Evolutionary conservation across 148 eudicot species (phyloP), one percentile per base, ranked within the genome.

Genomic region (Rhododendron molle): DNA sequence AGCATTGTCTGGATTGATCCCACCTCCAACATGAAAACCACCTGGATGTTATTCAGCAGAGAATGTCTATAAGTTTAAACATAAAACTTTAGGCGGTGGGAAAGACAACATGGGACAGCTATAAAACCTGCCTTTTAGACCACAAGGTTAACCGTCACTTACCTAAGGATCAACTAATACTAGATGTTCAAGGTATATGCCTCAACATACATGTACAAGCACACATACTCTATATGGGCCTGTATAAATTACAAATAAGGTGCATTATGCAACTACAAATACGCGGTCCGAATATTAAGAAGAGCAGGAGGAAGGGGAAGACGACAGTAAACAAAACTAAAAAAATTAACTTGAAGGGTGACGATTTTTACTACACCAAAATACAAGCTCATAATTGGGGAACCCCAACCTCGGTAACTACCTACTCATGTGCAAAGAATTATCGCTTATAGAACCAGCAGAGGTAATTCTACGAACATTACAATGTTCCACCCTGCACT

Each of bases 21-120:
- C 99, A 44, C 99, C 99, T 85, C 99, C 99, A 89, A 95, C 93
- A 91, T 96, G 99, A 94, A 96, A 91, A 86, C 98, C 98, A 86
- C 98, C 97, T 96, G 92, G 86, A 92, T 89, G 90, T 89, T 90
- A 90, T 82, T 54, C 78, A 87, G 88, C 85, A 89, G 88, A 86
- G 88, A 83, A 87, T 72, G 74, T 90, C 90, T 88, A 88, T 87
- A 86, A 87, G 89, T 88, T 88, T 10, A 78, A 77, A 74, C 73
- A 67, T 36, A 85, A 65, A 60, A 62, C 73, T 28, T 76, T 56
- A 15, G 62, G 47, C 32, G 67, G 67, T 67, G 2, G 83, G 50
- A 36, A 78, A 85, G 84, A 82, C 10, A 11, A 40, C 83, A 30
- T 54, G 26, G 67, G 83, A 80, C 26, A 18, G 26, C 0, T 5